Conservation (phyloP, 2,329 filamentous ascomycete genomes). For the Claviceps sorghi region DNA sequence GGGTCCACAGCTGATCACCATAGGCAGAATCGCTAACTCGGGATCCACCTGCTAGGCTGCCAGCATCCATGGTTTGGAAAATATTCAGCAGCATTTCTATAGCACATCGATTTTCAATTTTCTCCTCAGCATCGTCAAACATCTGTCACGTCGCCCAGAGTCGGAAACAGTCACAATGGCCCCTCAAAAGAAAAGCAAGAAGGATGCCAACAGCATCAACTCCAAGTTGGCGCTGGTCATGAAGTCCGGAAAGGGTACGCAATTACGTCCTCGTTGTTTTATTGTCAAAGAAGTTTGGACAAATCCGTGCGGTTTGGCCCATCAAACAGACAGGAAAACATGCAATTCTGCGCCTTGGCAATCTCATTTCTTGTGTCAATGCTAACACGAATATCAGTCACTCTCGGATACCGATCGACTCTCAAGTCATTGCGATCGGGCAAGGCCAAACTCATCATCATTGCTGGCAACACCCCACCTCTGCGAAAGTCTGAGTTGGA, state of each 20-base stretch:
- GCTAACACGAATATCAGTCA: constrained; percentile 15
- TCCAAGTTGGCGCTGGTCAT: constrained; percentile 47
- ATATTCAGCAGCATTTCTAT: not conserved
- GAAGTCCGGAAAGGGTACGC: constrained; percentile 61
- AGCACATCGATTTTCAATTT: not conserved
- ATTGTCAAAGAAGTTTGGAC: not conserved
- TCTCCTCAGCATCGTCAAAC: constrained; percentile 11
- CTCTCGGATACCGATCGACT: constrained; percentile 27
- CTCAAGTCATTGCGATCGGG: constrained; percentile 83
- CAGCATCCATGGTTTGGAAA: not conserved
- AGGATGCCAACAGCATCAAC: constrained; percentile 61
- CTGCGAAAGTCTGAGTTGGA: constrained; percentile 96
- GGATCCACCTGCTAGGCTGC: not conserved
- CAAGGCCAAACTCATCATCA: constrained; percentile 98
- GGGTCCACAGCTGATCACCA: not conserved
- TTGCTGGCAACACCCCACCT: constrained; percentile 85
- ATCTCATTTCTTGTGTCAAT: not conserved
- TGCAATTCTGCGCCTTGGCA: too few relatives aligned
- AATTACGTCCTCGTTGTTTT: not conserved
- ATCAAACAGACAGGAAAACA: not conserved
- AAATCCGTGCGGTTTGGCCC: not conserved
- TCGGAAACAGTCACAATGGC: constrained; percentile 42
- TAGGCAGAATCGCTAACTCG: not conserved
- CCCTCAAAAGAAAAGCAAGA: constrained; percentile 66
- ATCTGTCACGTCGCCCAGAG: constrained; percentile 17